These are phyloP conservation scores for Xerophyta viscosa DNA, from an alignment of 106 monocot species.

Conservation along the genomic window DNA sequence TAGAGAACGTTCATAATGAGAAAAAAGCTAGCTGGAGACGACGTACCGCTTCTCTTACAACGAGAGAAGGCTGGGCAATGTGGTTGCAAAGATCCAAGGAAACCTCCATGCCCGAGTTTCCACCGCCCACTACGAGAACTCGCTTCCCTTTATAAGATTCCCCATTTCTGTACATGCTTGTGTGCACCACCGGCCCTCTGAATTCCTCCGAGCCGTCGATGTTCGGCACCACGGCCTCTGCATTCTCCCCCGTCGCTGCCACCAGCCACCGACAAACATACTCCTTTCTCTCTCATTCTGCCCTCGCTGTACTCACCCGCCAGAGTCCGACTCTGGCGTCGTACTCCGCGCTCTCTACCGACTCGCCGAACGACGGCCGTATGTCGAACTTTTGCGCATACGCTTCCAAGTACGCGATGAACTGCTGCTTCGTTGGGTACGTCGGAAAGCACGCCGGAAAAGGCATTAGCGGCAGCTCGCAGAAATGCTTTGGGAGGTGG, in stretches of 20 bases:
- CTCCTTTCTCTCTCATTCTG: slow-evolving; percentile 9
- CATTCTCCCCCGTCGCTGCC: slow-evolving; percentile 90
- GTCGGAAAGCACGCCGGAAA: slow-evolving; percentile 38
- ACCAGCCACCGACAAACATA: slow-evolving; percentile 53
- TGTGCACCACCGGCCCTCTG: slow-evolving; percentile 31
- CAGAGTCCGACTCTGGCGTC: slow-evolving; percentile 23
- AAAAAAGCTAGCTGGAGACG: not conserved
- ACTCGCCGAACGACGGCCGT: slow-evolving; percentile 19
- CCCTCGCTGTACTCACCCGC: slow-evolving; percentile 21
- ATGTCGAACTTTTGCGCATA: slow-evolving; percentile 36
- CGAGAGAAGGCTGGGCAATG: slow-evolving; percentile 44
- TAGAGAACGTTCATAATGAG: no score
- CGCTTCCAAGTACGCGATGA: slow-evolving; percentile 37
- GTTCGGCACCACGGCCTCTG: slow-evolving; percentile 57
- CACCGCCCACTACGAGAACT: slow-evolving; percentile 75
- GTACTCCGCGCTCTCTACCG: slow-evolving; percentile 42
- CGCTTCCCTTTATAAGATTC: slow-evolving; percentile 39
- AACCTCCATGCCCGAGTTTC: slow-evolving; percentile 87
- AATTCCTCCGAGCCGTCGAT: slow-evolving; percentile 46
- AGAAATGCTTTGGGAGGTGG: slow-evolving; percentile 62
- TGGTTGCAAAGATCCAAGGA: slow-evolving; percentile 64
- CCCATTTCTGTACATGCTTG: slow-evolving; percentile 48
- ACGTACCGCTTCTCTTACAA: slow-evolving; percentile 59
- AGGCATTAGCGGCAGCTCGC: slow-evolving; percentile 60
- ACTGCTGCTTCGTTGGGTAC: slow-evolving; percentile 62